A percentile compares a stretch with the other conserved stretches of the same genome.
Conservation (phyloP, 2,329 filamentous ascomycete species). For the Furcasterigmium sp. region DNA sequence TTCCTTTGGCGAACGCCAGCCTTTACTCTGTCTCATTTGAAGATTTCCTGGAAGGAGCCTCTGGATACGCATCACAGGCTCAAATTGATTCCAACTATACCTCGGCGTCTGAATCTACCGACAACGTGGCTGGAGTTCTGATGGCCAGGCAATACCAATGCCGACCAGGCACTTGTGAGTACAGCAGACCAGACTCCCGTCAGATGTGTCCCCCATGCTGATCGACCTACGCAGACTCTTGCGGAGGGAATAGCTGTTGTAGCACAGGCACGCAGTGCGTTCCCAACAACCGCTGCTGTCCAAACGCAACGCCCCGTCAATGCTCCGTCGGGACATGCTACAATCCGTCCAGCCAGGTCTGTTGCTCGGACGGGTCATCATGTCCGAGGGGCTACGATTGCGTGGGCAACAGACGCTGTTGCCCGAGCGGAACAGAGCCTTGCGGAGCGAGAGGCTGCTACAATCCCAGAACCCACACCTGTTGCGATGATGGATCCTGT, state of each 20-base stretch:
- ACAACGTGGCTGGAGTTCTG: too few relatives aligned
- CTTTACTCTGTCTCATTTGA: too few relatives aligned
- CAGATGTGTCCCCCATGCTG: too few relatives aligned
- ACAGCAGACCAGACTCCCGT: too few relatives aligned
- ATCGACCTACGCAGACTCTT: too few relatives aligned
- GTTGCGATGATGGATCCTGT: background rate
- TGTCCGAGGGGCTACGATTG: background rate
- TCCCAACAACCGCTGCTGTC: background rate
- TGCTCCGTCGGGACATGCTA: background rate
- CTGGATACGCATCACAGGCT: too few relatives aligned
- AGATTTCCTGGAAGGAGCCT: too few relatives aligned
- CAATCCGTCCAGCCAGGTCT: background rate
- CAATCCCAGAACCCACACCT: background rate
- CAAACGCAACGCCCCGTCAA: background rate
- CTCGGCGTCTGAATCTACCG: too few relatives aligned
- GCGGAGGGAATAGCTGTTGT: background rate
- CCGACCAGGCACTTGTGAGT: too few relatives aligned
- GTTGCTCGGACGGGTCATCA: background rate
- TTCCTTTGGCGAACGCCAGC: too few relatives aligned
- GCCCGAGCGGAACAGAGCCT: background rate
- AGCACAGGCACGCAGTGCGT: background rate
- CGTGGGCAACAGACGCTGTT: background rate
- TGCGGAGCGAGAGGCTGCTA: constrained; percentile 1
- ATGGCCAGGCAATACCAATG: too few relatives aligned
- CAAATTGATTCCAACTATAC: too few relatives aligned